Conservation (phyloP, 2,329 filamentous ascomycete species). For the Aaosphaeria pasadenensis region DNA sequence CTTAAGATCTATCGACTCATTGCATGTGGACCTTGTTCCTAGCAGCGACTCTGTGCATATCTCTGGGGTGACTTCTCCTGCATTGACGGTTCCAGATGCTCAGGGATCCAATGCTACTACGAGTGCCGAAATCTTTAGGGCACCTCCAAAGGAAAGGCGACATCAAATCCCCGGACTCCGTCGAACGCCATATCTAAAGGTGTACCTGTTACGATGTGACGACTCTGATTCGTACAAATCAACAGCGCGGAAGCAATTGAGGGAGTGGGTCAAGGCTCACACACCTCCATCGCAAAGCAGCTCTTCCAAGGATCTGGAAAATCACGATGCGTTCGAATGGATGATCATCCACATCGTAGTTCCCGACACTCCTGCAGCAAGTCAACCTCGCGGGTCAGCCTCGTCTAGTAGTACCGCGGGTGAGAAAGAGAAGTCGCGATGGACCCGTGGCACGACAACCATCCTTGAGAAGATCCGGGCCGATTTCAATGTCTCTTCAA, state of each 20-base stretch:
- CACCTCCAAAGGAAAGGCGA: constrained; percentile 56
- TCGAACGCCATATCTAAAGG: constrained; percentile 88
- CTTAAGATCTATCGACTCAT: constrained; percentile 85
- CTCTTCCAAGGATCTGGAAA: constrained; percentile 67
- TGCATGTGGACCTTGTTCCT: constrained; percentile 84
- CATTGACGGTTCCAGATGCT: constrained; percentile 14
- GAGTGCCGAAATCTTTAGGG: constrained; percentile 23
- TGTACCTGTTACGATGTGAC: constrained; percentile 87
- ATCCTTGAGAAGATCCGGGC: constrained; percentile 84
- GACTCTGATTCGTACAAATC: constrained; percentile 93
- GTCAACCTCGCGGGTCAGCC: constrained; percentile 66
- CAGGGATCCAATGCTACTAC: constrained; percentile 12
- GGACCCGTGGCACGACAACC: constrained; percentile 75
- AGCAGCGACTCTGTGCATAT: constrained; percentile 48
- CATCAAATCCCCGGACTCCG: constrained; percentile 95
- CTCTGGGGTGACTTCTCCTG: constrained; percentile 28
- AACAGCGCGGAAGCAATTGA: constrained; percentile 70
- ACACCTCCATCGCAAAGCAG: constrained; percentile 54
- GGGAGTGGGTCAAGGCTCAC: constrained; percentile 87
- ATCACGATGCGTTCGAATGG: constrained; percentile 96
- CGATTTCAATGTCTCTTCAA: constrained; percentile 81
- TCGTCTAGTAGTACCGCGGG: constrained; percentile 48
- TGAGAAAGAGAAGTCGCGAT: constrained; percentile 71
- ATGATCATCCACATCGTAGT: constrained; percentile 89
- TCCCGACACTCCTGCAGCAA: constrained; percentile 77